Evolutionary conservation across 2,329 filamentous ascomycete genomes (phyloP).

Genomic region (Bipolaris zeicola): DNA sequence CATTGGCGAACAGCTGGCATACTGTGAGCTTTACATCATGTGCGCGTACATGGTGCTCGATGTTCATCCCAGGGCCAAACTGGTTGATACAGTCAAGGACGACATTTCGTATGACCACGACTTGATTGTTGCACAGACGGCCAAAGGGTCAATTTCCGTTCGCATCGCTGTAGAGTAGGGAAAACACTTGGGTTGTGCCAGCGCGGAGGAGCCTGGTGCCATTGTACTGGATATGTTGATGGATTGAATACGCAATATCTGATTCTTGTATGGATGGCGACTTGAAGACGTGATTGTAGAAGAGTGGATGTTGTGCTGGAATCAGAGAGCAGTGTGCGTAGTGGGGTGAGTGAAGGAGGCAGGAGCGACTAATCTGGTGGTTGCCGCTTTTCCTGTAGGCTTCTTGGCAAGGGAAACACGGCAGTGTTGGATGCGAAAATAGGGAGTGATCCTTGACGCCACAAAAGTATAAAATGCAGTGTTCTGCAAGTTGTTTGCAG

Average conservation of each 20-base stretch:
- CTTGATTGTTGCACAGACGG: constrained; percentile 33
- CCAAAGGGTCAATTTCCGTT: constrained; percentile 32
- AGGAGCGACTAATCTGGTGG: background rate
- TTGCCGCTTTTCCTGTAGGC: background rate
- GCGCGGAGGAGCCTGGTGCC: background rate
- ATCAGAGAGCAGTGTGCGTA: background rate
- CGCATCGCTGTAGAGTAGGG: constrained; percentile 30
- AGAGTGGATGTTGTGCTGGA: background rate
- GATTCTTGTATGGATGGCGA: background rate
- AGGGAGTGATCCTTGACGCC: too few species aligned
- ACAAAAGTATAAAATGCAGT: too few species aligned
- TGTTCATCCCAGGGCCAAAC: constrained; percentile 28
- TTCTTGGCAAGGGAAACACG: background rate
- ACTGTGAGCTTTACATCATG: constrained; percentile 36
- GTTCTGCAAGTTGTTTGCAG: too few species aligned
- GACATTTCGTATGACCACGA: constrained; percentile 36
- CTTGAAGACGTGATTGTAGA: background rate
- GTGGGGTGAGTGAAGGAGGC: background rate
- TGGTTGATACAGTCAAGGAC: constrained; percentile 31
- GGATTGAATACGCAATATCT: background rate
- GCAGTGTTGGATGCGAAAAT: too few species aligned
- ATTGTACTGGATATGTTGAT: background rate
- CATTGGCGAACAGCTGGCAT: constrained; percentile 39
- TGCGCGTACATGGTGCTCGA: constrained; percentile 27
- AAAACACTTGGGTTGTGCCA: background rate